phyloP scores from a whole-genome alignment of 78 protist genomes.

The Dictyostelium citrinum region DNA sequence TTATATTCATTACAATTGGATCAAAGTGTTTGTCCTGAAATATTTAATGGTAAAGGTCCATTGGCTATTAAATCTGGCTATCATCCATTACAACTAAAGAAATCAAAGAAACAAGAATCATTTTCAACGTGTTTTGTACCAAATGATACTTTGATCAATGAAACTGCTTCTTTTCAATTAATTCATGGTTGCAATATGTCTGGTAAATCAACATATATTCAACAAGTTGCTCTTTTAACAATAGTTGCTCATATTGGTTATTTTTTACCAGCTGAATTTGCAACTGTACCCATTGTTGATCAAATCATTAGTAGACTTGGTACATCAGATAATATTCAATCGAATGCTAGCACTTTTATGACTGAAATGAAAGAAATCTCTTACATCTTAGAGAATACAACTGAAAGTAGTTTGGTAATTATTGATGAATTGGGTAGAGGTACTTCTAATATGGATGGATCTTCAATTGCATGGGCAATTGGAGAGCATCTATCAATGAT shows the following conservation, averaged over 20 bases:
- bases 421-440: constrained; percentile 82
- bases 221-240: constrained; percentile 76
- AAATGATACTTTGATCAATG: constrained; percentile 60
- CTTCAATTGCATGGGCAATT: constrained; percentile 75
- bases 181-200: constrained; percentile 81
- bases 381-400: constrained; percentile 57
- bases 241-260: constrained; percentile 75
- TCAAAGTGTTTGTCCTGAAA: constrained; percentile 41
- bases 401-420: constrained; percentile 57
- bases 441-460: constrained; percentile 79
- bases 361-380: constrained; percentile 80
- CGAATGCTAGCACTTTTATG: constrained; percentile 76
- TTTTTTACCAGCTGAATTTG: constrained; percentile 69
- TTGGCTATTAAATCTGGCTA: constrained; percentile 66
- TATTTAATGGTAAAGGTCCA: constrained; percentile 43
- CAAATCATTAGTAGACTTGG: constrained; percentile 55
- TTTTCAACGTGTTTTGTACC: background rate
- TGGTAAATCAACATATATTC: constrained; percentile 82
- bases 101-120: background rate
- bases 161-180: constrained; percentile 64
- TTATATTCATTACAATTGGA: background rate
- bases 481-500: constrained; percentile 50
- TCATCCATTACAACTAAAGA: constrained; percentile 49
- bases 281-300: constrained; percentile 45
- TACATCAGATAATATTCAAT: constrained; percentile 58